Base-by-base conservation (phyloP, 345 rosid species). In the Punica granatum region DNA sequence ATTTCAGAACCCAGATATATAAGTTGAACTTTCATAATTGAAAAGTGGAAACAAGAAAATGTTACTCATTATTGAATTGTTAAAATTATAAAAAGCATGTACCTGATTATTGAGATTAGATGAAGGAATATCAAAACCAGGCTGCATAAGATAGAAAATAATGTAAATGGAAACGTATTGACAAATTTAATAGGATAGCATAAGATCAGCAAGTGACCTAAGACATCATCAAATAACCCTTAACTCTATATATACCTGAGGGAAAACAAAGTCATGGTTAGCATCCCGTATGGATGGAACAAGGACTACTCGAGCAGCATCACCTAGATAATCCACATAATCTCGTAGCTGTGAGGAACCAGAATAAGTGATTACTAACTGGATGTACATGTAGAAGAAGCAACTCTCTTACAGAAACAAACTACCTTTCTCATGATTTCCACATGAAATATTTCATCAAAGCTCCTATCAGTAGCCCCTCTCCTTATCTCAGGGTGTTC, bases 251-350 rank as follows among this genome's bases (percentile, higher is more conserved):
- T 30, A 82, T 67, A 92, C 97, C 98, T 93, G 99, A 65, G 97
- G 99, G 84, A 88, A 94, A 78, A 94, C 86, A 63, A 83, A 84
- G 75, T 89, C 96, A 75, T 94, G 97, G 83, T 86, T 82, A 68
- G 97, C 96, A 74, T 94, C 99, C 33, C 96, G 84, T 30, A 75
- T 73, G 51, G 99, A 91, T 73, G 99, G 97, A 30, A 91, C 84
- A 65, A 89, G 78, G 72, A 91, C 67, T 77, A 88, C 86, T 8
- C 71, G 83, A 67, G 76, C 89, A 77, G 76, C 78, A 56, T 88
- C 71, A 33, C 97, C 97, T 84, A 85, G 82, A 72, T 80, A 83
- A 69, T 88, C 97, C 48, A 82, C 83, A 71, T 89, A 79, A 74
- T 91, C 99, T 76, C 84, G 90, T 88, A 94, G 77, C 99, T 91